Conservation (phyloP, 2,329 filamentous ascomycete species). For the Zopfia rhizophila region DNA sequence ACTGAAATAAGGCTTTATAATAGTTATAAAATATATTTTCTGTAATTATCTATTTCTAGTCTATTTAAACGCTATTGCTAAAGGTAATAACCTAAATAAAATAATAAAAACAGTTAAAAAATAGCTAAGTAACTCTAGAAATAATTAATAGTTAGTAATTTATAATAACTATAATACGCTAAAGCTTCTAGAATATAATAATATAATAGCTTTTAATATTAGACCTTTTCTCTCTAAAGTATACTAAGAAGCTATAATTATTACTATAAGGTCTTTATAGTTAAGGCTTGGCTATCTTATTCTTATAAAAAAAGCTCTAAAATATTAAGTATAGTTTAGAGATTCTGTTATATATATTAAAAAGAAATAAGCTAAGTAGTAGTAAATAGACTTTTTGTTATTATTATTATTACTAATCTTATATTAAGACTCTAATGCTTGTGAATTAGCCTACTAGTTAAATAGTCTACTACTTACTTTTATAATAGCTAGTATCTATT, state of each 20-base stretch:
- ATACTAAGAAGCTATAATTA: conserved; percentile 55
- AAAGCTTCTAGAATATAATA: conserved; percentile 27
- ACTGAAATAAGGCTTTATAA: conserved; percentile 19
- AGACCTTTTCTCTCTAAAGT: conserved; percentile 23
- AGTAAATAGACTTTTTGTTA: conserved; percentile 31
- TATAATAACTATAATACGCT: conserved; percentile 55
- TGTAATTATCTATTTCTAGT: conserved; percentile 30
- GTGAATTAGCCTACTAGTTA: conserved; percentile 15
- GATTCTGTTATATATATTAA: conserved; percentile 42
- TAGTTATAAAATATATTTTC: conserved; percentile 15
- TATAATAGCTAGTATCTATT: conserved; percentile 44
- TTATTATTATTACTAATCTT: conserved; percentile 16
- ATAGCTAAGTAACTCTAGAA: conserved; percentile 49
- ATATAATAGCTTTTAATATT: conserved; percentile 41
- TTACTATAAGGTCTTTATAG: conserved; percentile 52
- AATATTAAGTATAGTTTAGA: conserved; percentile 44
- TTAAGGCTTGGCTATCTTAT: conserved; percentile 48
- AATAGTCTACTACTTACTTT: conserved; percentile 7
- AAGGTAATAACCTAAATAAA: conserved; percentile 30
- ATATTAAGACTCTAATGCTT: conserved; percentile 37
- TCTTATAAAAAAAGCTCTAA: conserved; percentile 44
- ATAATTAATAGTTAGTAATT: conserved; percentile 52
- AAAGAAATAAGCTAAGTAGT: conserved; percentile 27
- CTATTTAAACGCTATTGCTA: conserved; percentile 28
- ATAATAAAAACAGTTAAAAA: conserved; percentile 44